Percentiles rank a stretch among this genome's conserved stretches.
Conservation (phyloP, 2,329 filamentous ascomycete genomes). For the Stenocarpella maydis region DNA sequence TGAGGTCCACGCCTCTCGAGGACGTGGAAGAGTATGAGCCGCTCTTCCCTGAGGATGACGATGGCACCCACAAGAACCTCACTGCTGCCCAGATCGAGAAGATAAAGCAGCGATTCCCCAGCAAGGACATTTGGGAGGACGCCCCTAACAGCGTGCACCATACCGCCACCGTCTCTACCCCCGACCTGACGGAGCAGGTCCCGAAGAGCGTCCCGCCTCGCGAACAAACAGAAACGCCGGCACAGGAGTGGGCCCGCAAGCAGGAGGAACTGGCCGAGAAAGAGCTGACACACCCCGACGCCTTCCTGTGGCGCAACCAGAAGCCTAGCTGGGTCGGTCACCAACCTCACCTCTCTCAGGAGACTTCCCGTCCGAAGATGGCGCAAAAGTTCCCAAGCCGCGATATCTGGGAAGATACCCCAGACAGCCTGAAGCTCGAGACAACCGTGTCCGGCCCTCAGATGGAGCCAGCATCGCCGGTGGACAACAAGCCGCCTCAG, state of each 20-base stretch:
- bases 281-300: slow-evolving; percentile 56
- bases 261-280: slow-evolving; percentile 72
- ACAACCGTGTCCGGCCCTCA: slow-evolving; percentile 72
- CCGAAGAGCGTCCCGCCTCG: slow-evolving; percentile 45
- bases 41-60: slow-evolving; percentile 83
- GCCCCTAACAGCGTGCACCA: slow-evolving; percentile 84
- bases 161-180: slow-evolving; percentile 84
- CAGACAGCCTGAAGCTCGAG: slow-evolving; percentile 81
- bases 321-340: slow-evolving; percentile 57
- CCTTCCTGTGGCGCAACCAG: slow-evolving; percentile 62
- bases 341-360: slow-evolving; percentile 59
- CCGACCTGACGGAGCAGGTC: slow-evolving; percentile 59
- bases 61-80: slow-evolving; percentile 54
- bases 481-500: slow-evolving; percentile 60
- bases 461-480: slow-evolving; percentile 53
- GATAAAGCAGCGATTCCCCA: slow-evolving; percentile 79
- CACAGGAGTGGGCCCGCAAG: slow-evolving; percentile 70
- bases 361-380: slow-evolving; percentile 58
- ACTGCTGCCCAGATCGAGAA: slow-evolving; percentile 51
- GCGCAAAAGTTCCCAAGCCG: slow-evolving; percentile 85
- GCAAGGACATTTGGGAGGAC: slow-evolving; percentile 97
- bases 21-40: slow-evolving; percentile 96
- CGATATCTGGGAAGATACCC: slow-evolving; percentile 94
- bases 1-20: slow-evolving; percentile 76
- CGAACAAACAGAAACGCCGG: slow-evolving; percentile 60